Base-by-base conservation (phyloP, 1,139 yeast genomes). In the Taphrina flavorubra region DNA sequence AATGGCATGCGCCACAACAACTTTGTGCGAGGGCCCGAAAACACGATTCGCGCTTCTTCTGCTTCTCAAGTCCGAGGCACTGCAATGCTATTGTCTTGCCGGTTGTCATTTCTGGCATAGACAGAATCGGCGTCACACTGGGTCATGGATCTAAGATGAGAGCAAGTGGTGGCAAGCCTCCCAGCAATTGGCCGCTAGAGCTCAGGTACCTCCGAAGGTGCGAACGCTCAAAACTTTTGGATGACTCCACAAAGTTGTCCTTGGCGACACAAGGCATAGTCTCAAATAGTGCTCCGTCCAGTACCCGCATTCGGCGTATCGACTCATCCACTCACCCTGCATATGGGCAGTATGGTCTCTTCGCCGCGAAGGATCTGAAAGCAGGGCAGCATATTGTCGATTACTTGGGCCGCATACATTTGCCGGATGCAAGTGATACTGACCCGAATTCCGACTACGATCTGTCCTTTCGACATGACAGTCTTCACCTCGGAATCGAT, bases 371-470 rank as follows among this genome's bases (percentile, higher is more conserved):
- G 18, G 74, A 74, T 46, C 69, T 75, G 18, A 68, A 71, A 2
- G 72, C 77, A 5, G 70, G 71, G 3, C 67, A 72, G 16, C 75
- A 74, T 56, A 71, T 75, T 6, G 70, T 75, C 10, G 77, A 75
- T 65, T 75, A 75, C 68, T 68, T 75, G 51, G 77, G 77, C 5
- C 73, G 71, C 55, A 74, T 74, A 0, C 77, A 75, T 55, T 68
- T 72, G n/a, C 70, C 71, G 14, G 37, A 57, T 11, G 31, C 56
- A 14, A 8, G 14, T 13, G 77, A 75, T 39, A 69, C 74, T 11
- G 76, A 75, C 51, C 69, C 65, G 7, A 55, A 70, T 1, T 75
- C 77, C 0, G 76, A 75, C 67, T 75, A 75, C 68, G 77, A 75
- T 60, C 69, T 75, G 25, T 70, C 71, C n/a, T 70, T 75, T 14